Evolutionary conservation across 176 grass and related monocot species (phyloP).

Genomic region (Phyllostachys edulis): DNA sequence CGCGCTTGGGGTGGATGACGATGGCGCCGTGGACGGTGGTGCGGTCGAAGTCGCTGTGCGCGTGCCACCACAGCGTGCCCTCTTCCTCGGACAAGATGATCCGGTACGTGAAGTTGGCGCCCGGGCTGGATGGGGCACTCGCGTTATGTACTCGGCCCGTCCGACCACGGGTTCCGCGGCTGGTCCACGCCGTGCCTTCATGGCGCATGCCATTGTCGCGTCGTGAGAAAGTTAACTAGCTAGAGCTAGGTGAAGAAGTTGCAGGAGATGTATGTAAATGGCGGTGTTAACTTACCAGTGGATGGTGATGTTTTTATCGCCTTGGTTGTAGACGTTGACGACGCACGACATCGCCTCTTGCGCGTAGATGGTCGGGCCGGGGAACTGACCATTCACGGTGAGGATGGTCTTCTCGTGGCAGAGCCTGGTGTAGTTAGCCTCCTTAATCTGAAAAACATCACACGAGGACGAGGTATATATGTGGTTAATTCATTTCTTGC

Average conservation of each 20-base stretch:
- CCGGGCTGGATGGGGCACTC: conserved; percentile 34
- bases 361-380: conserved; percentile 66
- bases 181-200: conserved; percentile 65
- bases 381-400: conserved; percentile 65
- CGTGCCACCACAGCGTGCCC: conserved; percentile 75
- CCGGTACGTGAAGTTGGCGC: conserved; percentile 47
- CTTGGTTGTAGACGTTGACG: conserved; percentile 66
- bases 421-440: conserved; percentile 52
- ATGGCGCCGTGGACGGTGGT: conserved; percentile 69
- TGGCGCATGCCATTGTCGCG: not conserved
- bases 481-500: not conserved
- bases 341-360: conserved; percentile 43
- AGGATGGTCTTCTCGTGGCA: conserved; percentile 65
- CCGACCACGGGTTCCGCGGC: conserved; percentile 41
- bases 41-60: conserved; percentile 54
- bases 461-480: no score
- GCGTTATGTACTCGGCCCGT: conserved; percentile 19
- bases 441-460: conserved; percentile 41
- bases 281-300: conserved; percentile 43
- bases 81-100: conserved; percentile 52
- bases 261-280: not conserved
- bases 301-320: conserved; percentile 66
- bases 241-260: not conserved
- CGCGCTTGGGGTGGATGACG: conserved; percentile 53
- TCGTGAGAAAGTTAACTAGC: no score